Evolutionary conservation across 2,329 filamentous ascomycete genomes (phyloP), one percentile per base, ranked within the genome.

Genomic region (Truncatella angustata): DNA sequence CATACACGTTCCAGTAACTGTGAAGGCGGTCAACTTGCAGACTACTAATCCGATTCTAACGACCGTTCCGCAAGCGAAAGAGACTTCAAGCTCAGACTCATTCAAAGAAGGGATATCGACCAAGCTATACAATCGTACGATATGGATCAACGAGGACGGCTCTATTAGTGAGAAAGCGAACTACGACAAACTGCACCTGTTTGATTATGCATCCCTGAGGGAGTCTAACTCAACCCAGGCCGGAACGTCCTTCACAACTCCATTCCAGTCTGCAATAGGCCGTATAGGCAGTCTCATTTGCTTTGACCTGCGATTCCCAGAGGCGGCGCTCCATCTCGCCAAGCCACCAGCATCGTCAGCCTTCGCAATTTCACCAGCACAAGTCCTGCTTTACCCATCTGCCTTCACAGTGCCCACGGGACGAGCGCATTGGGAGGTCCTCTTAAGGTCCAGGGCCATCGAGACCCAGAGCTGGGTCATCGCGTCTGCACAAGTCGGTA

Each of bases 101-200:
- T 9, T 3, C 2, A 23, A 24, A 39, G 37, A 49, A 20, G 32
- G 7, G 16, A 42, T 52, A 16, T 52, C 35, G 36, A 61, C 59
- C 4, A 75, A 74, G 52, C 71, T 82, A 40, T 70, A 76, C 60
- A 82, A 83, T 71, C 73, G 78, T 39, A 74, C 76, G 42, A 63
- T 84, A 56, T 81, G 76, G 69, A 81, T 82, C 57, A 61, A 69
- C 34, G 60, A 71, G 4, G 60, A 67, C 23, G 80, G 80, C 16
- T 50, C 57, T 35, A 67, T 83, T 30, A 61, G 70, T 39, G 64
- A 73, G 2, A 57, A 68, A 5, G 66, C 65, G 1, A 68, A 70
- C 18, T 97, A 97, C 71, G 88, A 96, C 68, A 97, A 97, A 69
- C 73, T 96, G 28, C 92, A 97, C 67, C 79, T 97, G 12, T 97